Percentiles rank a stretch among this genome's conserved stretches.
Conservation (phyloP, 305 asterid species). For the Plantago coronopus region DNA sequence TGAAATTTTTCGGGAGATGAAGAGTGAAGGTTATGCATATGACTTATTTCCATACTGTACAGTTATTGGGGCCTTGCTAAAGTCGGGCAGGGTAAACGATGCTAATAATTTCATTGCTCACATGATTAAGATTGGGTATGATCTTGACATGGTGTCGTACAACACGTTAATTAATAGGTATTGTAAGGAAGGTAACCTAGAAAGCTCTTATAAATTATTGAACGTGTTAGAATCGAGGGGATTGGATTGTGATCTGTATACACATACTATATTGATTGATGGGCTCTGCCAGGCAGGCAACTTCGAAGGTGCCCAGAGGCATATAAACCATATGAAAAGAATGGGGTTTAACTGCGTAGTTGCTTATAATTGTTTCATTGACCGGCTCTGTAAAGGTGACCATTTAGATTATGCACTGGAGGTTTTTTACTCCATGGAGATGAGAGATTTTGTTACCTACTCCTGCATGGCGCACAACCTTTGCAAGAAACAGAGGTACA, state of each 20-base stretch:
- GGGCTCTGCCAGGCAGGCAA: constrained; percentile 78
- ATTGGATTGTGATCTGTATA: constrained; percentile 56
- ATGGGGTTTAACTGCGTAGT: constrained; percentile 60
- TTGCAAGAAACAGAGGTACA: constrained; percentile 65
- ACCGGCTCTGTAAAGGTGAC: constrained; percentile 64
- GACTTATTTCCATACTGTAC: constrained; percentile 84
- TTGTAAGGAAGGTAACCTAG: constrained; percentile 63
- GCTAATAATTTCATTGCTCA: constrained; percentile 49
- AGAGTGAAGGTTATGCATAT: constrained; percentile 66
- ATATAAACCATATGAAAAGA: constrained; percentile 49
- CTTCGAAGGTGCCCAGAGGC: constrained; percentile 48
- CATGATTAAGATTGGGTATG: constrained; percentile 66
- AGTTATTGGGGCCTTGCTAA: constrained; percentile 62
- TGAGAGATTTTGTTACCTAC: constrained; percentile 69
- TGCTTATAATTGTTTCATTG: constrained; percentile 69
- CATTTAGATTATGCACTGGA: constrained; percentile 61
- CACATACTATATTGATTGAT: constrained; percentile 69
- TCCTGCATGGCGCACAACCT: constrained; percentile 71
- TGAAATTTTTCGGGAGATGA: constrained; percentile 72
- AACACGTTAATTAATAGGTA: constrained; percentile 66
- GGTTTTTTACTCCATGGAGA: constrained; percentile 50
- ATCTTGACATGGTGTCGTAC: constrained; percentile 55
- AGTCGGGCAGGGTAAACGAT: constrained; percentile 43
- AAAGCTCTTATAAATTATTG: constrained; percentile 50
- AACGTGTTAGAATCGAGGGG: constrained; percentile 55